These are phyloP conservation scores for Hondaea fermentalgiana DNA, from an alignment of 108 stramenopile genomes.

Conservation along the genomic window DNA sequence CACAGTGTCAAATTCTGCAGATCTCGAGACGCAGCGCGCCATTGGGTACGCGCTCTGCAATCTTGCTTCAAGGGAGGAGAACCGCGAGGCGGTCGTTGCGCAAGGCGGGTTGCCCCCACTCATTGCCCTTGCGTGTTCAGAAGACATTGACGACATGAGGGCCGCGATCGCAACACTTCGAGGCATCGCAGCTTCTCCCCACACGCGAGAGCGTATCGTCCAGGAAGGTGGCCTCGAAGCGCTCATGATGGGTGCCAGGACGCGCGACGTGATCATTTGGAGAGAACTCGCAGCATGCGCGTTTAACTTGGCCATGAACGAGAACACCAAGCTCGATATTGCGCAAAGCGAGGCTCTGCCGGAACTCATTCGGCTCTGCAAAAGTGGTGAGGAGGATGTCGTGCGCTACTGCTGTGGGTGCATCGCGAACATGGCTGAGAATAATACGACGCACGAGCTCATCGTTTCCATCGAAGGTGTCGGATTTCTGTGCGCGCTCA, in stretches of 20 bases:
- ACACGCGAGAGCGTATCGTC: slow-evolving; percentile 48
- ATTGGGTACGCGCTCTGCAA: slow-evolving; percentile 74
- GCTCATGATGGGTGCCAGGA: slow-evolving; percentile 32
- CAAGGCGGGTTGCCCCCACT: slow-evolving; percentile 65
- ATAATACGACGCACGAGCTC: slow-evolving; percentile 36
- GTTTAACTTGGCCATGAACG: slow-evolving; percentile 59
- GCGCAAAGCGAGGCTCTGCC: slow-evolving; percentile 21
- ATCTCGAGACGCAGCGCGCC: slow-evolving; percentile 66
- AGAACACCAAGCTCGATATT: slow-evolving; percentile 68
- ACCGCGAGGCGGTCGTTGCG: slow-evolving; percentile 49
- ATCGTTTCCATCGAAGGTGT: slow-evolving; percentile 15
- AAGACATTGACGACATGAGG: slow-evolving; percentile 51
- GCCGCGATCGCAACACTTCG: slow-evolving; percentile 63
- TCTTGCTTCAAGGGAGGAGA: slow-evolving; percentile 47
- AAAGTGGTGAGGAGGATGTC: slow-evolving; percentile 25
- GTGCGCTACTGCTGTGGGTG: slow-evolving; percentile 47
- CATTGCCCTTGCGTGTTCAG: slow-evolving; percentile 58
- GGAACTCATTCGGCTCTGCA: slow-evolving; percentile 39
- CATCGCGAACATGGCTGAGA: slow-evolving; percentile 64
- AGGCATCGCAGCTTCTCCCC: slow-evolving; percentile 46
- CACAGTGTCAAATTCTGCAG: slow-evolving; percentile 43
- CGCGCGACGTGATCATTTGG: slow-evolving; percentile 45
- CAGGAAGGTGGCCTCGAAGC: slow-evolving; percentile 59
- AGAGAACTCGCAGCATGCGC: slow-evolving; percentile 54
- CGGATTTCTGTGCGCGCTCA: not conserved